phyloP scores from a whole-genome alignment of 257 asterid species.

The Gynochthodes officinalis region DNA sequence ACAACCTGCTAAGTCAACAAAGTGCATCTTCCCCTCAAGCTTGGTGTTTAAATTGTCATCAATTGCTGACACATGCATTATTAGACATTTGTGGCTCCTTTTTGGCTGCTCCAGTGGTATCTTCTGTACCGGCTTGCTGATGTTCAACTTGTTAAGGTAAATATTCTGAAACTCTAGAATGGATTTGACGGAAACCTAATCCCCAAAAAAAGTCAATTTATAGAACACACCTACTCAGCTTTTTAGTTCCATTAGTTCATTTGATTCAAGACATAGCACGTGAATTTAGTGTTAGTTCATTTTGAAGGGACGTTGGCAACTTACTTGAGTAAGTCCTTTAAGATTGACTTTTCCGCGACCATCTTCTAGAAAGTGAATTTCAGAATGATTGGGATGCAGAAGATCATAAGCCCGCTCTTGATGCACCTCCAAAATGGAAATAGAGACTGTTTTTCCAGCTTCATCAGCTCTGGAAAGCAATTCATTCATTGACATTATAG shows the following conservation, averaged over 20 bases:
- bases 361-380: conserved; percentile 64
- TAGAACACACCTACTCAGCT: neutral
- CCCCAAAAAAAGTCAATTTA: conserved; percentile 15
- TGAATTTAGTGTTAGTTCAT: neutral
- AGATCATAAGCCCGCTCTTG: conserved; percentile 70
- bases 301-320: conserved; percentile 5
- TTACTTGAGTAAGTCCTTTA: conserved; percentile 79
- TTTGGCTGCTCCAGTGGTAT: conserved; percentile 32
- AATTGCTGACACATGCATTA: conserved; percentile 46
- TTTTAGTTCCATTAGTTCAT: conserved; percentile 2
- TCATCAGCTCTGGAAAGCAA: conserved; percentile 54
- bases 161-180: conserved; percentile 42
- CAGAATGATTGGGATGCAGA: conserved; percentile 48
- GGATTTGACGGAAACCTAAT: conserved; percentile 55
- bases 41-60: conserved; percentile 36
- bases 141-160: conserved; percentile 29
- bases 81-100: conserved; percentile 63
- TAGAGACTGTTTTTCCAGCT: conserved; percentile 34
- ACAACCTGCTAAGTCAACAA: conserved; percentile 87
- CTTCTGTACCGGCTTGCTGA: conserved; percentile 34
- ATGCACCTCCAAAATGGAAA: conserved; percentile 62
- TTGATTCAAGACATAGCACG: conserved; percentile 9
- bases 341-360: conserved; percentile 66
- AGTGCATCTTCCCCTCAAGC: conserved; percentile 54
- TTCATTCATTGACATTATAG: conserved; percentile 59